Base-by-base conservation (phyloP, 257 asterid genomes). In the Mitragyna speciosa region DNA sequence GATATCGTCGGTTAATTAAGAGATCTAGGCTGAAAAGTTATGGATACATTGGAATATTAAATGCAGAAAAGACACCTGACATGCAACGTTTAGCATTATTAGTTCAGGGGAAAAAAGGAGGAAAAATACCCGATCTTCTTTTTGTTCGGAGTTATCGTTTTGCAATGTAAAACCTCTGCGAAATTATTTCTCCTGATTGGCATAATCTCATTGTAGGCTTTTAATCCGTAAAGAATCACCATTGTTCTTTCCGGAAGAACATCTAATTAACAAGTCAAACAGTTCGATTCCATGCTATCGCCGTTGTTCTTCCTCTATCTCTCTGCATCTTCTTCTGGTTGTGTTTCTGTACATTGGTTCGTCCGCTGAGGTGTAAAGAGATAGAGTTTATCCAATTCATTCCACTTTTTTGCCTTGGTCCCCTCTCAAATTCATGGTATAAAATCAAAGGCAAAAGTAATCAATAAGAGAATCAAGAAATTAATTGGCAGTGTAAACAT, bases 331-430 rank as follows among this genome's bases (percentile, higher is more conserved):
- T 43, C 52, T 59, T 12, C 36, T 77, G n/a, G 56, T 82, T 77
- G 77, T 70, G 77, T 73, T 77, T 76, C 81, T 83, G 84, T 72
- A 49, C 65, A 52, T 26, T 75, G 85, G 80, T 89, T 87, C 83
- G 79, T 72, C 59, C 75, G 86, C 86, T 89, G 90, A 87, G 86
- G 91, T 88, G 94, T 85, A 87, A 87, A 82, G n/a, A 73, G 89
- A 86, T 75, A 81, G 89, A 88, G 81, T 86, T 82, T 85, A 90
- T 92, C 91, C 87, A 76, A 66, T 80, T 51, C 84, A 59, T 63
- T 79, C 79, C 65, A 49, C 75, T 56, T 76, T 59, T 28, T 31
- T 24, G 45, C 52, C 48, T 61, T 33, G 76, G 79, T 74, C 80
- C 84, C 76, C 39, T 73, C 30, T 66, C 82, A 72, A 52, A 52